A percentile compares a stretch with the other conserved stretches of the same genome.
Conservation (phyloP, 2,329 filamentous ascomycete species). For the Monosporascus sp. region DNA sequence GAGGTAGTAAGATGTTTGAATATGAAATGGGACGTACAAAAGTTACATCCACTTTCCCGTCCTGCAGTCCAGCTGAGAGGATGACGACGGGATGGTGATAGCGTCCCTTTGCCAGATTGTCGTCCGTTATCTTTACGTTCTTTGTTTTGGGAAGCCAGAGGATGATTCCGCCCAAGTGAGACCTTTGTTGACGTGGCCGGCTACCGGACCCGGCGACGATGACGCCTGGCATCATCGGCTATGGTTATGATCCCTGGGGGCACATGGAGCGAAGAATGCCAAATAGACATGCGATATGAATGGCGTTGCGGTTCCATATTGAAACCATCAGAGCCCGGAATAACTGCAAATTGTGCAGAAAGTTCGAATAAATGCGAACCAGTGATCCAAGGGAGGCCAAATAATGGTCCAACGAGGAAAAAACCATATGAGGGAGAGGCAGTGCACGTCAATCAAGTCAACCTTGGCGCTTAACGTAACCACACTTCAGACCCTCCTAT, state of each 20-base stretch:
- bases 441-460: neutral
- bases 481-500: neutral
- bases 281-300: too few relatives aligned
- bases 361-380: too few relatives aligned
- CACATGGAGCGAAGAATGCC: neutral
- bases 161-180: neutral
- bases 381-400: neutral
- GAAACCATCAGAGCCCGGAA: too few relatives aligned
- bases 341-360: too few relatives aligned
- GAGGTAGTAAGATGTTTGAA: neutral
- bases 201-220: neutral
- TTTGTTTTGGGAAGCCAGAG: neutral
- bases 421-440: neutral
- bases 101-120: constrained; percentile 9
- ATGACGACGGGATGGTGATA: constrained; percentile 20
- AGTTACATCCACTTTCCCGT: constrained; percentile 14
- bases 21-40: constrained; percentile 10
- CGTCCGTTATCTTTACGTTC: neutral
- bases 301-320: too few relatives aligned
- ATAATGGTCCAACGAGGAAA: neutral
- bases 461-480: neutral
- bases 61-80: constrained; percentile 13
- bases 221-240: neutral
- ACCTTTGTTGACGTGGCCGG: neutral
- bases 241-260: neutral